Evolutionary conservation across 2,329 filamentous ascomycete genomes (phyloP).

Genomic region (Stachybotrys echinatus): DNA sequence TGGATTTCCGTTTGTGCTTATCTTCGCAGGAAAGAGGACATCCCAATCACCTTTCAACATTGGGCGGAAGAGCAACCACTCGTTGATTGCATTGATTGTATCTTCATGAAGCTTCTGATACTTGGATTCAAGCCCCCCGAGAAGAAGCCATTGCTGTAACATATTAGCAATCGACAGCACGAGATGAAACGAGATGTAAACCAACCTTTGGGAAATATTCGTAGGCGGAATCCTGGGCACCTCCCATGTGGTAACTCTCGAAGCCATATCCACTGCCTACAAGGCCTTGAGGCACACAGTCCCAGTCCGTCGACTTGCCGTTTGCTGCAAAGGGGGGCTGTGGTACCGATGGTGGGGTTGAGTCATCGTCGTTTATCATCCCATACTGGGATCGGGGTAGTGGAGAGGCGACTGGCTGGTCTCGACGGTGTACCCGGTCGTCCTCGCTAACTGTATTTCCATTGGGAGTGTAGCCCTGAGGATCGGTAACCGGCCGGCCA

Average conservation of each 20-base stretch:
- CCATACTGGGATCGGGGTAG: too few relatives aligned
- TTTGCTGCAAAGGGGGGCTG: conserved; percentile 26
- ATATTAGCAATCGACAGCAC: conserved; percentile 11
- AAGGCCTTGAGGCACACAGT: conserved; percentile 58
- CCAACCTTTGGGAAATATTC: conserved; percentile 62
- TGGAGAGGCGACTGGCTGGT: not conserved
- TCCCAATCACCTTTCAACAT: conserved; percentile 64
- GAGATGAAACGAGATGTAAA: not conserved
- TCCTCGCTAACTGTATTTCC: conserved; percentile 3
- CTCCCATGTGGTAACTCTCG: conserved; percentile 56
- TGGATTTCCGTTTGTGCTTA: conserved; percentile 40
- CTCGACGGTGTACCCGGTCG: conserved; percentile 4
- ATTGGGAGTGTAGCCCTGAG: conserved; percentile 16
- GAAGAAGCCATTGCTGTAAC: conserved; percentile 61
- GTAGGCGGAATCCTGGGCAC: conserved; percentile 64
- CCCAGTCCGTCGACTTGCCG: conserved; percentile 28
- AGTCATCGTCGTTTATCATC: not conserved
- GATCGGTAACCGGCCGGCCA: conserved; percentile 18
- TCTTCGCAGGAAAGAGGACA: conserved; percentile 67
- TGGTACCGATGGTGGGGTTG: not conserved
- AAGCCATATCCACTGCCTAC: conserved; percentile 36
- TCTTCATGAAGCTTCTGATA: conserved; percentile 70
- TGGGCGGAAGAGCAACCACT: conserved; percentile 72
- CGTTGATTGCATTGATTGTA: conserved; percentile 61
- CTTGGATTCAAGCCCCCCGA: conserved; percentile 68